These are phyloP conservation scores for Amorphotheca resinae DNA, from an alignment of 495 filamentous ascomycete species.

Conservation along the genomic window DNA sequence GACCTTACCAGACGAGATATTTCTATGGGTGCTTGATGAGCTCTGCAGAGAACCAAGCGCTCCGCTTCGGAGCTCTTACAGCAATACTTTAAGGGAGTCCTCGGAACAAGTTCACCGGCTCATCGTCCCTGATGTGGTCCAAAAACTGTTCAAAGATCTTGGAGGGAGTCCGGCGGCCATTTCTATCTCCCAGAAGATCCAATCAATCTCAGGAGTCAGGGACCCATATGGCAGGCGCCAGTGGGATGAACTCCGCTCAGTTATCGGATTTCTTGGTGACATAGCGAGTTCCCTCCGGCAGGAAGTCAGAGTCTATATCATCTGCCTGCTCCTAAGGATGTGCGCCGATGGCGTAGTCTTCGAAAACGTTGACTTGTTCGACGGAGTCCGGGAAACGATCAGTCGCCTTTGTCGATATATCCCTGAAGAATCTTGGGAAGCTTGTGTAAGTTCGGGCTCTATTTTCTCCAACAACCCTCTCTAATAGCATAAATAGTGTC, in stretches of 20 bases:
- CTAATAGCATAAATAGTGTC: conserved; percentile 33
- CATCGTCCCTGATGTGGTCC: conserved; percentile 25
- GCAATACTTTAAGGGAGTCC: conserved; percentile 28
- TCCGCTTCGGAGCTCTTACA: conserved; percentile 53
- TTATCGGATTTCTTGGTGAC: conserved; percentile 9
- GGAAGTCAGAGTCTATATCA: conserved; percentile 5
- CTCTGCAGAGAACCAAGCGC: conserved; percentile 47
- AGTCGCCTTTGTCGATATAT: conserved; percentile 9
- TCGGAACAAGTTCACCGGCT: conserved; percentile 27
- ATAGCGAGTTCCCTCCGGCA: conserved; percentile 4
- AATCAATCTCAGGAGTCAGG: conserved; percentile 6
- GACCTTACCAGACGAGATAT: conserved; percentile 53
- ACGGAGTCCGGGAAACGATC: conserved; percentile 12
- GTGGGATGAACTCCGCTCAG: conserved; percentile 13
- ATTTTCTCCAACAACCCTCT: neutral
- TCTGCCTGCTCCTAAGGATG: conserved; percentile 15
- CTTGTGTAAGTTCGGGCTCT: conserved; percentile 11
- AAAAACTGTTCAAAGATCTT: conserved; percentile 27
- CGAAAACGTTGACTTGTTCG: conserved; percentile 15
- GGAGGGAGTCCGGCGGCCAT: conserved; percentile 28
- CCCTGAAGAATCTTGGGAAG: conserved; percentile 11
- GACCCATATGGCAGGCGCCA: conserved; percentile 4
- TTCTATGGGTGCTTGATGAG: conserved; percentile 62
- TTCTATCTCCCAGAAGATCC: conserved; percentile 9
- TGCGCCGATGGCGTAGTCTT: conserved; percentile 10